Percentiles rank a stretch among this genome's conserved stretches.
Evolutionary conservation across 202 grass and related monocot species (phyloP).

Genomic region (Tripidium arundinaceum): DNA sequence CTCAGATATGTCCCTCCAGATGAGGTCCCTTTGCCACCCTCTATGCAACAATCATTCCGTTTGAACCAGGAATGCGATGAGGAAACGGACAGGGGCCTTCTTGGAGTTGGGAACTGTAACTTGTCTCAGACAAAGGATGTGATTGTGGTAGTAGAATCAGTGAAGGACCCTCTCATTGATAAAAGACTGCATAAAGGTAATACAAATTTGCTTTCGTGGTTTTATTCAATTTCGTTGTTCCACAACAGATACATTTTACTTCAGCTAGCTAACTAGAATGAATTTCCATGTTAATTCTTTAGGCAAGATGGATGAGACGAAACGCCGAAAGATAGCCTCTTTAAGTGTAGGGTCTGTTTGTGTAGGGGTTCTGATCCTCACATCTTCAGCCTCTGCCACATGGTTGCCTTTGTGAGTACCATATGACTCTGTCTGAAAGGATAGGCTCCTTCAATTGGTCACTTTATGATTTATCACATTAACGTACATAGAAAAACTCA

Average conservation of each 20-base stretch:
- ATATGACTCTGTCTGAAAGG: background rate
- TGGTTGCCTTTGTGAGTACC: constrained; percentile 74
- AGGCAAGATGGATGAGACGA: constrained; percentile 63
- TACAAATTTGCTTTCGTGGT: background rate
- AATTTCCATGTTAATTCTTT: constrained; percentile 18
- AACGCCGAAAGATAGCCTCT: constrained; percentile 61
- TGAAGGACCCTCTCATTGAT: constrained; percentile 46
- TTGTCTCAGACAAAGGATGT: constrained; percentile 55
- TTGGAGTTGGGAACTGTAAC: too few relatives aligned
- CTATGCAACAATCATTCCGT: constrained; percentile 52
- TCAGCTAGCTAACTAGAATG: background rate
- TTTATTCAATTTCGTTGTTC: background rate
- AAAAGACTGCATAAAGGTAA: constrained; percentile 36
- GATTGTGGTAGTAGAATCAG: constrained; percentile 43
- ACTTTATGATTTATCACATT: background rate
- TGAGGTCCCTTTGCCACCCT: constrained; percentile 68
- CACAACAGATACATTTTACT: background rate
- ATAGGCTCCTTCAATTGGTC: background rate
- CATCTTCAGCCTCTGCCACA: constrained; percentile 70
- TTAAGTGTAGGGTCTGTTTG: constrained; percentile 74
- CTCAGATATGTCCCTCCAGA: constrained; percentile 95
- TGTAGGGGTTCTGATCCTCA: constrained; percentile 72
- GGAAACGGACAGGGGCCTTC: too few relatives aligned
- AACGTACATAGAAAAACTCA: background rate
- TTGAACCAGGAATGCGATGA: constrained; percentile 50